A percentile compares a stretch with the other conserved stretches of the same genome.
Conservation (phyloP, 179 eudicot species). For the Gypsophila paniculata region DNA sequence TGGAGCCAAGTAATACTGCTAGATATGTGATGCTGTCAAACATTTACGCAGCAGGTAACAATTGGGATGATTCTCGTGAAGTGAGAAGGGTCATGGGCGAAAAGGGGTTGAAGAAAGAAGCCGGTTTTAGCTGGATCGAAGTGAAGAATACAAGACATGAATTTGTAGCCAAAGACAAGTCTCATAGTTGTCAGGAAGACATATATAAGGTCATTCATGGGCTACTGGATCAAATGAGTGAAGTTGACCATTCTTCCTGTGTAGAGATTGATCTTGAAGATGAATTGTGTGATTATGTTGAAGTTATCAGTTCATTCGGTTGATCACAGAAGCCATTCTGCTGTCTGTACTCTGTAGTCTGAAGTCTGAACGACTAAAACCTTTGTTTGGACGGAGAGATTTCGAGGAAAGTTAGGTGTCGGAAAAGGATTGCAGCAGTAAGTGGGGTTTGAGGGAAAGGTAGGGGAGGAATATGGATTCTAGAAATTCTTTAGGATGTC, state of each 20-base stretch:
- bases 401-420: no score
- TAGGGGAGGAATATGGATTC: no score
- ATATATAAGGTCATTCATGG: slow-evolving; percentile 45
- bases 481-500: no score
- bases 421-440: no score
- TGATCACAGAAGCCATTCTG: not conserved
- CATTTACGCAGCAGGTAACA: slow-evolving; percentile 51
- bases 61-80: slow-evolving; percentile 53
- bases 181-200: slow-evolving; percentile 29
- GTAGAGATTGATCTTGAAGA: slow-evolving; percentile 28
- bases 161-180: slow-evolving; percentile 53
- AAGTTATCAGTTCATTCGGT: not conserved
- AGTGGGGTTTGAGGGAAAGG: no score
- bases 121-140: slow-evolving; percentile 69
- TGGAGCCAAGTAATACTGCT: slow-evolving; percentile 61
- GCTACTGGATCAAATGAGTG: slow-evolving; percentile 55
- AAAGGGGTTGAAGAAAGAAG: slow-evolving; percentile 52
- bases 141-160: slow-evolving; percentile 43
- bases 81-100: slow-evolving; percentile 50
- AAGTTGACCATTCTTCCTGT: slow-evolving; percentile 28
- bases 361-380: not conserved
- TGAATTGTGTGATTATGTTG: slow-evolving; percentile 16
- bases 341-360: not conserved
- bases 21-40: slow-evolving; percentile 73
- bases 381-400: not conserved